These are phyloP conservation scores for Neurospora sp. DNA, from an alignment of 495 filamentous ascomycete species.

Conservation along the genomic window DNA sequence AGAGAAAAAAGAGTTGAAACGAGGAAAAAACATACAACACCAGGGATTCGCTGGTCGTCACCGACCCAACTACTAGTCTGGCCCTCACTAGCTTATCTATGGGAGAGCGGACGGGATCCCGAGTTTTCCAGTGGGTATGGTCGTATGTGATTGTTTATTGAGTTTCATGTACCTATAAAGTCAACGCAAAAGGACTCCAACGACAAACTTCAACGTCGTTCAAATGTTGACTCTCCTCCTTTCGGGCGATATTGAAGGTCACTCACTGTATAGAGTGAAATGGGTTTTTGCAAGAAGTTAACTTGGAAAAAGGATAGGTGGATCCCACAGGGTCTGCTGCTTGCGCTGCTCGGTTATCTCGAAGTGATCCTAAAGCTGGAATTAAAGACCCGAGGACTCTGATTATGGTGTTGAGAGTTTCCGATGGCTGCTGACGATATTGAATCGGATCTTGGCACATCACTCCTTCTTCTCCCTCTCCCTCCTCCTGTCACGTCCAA, in stretches of 20 bases:
- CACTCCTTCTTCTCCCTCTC: background rate
- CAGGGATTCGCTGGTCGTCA: slow-evolving; percentile 31
- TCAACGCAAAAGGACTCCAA: too few relatives aligned
- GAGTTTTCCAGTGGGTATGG: slow-evolving; percentile 22
- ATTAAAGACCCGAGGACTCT: too few relatives aligned
- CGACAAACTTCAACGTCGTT: too few relatives aligned
- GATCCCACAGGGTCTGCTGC: too few relatives aligned
- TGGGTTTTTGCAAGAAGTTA: too few relatives aligned
- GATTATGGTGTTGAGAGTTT: background rate
- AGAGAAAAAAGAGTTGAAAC: too few relatives aligned
- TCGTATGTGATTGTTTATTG: background rate
- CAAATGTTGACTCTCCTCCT: too few relatives aligned
- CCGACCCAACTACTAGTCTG: slow-evolving; percentile 25
- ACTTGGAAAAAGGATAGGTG: too few relatives aligned
- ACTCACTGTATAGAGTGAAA: too few relatives aligned
- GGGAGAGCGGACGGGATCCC: slow-evolving; percentile 46
- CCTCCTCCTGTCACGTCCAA: background rate
- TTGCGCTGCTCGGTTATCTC: too few relatives aligned
- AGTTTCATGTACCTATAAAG: background rate
- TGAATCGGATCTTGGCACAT: background rate
- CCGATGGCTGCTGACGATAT: background rate
- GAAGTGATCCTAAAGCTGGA: too few relatives aligned
- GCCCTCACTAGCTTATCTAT: slow-evolving; percentile 25
- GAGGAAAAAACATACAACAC: slow-evolving; percentile 31
- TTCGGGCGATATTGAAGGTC: too few relatives aligned